These are phyloP conservation scores for Penicillium canescens DNA, from an alignment of 495 filamentous ascomycete species.

Conservation along the genomic window DNA sequence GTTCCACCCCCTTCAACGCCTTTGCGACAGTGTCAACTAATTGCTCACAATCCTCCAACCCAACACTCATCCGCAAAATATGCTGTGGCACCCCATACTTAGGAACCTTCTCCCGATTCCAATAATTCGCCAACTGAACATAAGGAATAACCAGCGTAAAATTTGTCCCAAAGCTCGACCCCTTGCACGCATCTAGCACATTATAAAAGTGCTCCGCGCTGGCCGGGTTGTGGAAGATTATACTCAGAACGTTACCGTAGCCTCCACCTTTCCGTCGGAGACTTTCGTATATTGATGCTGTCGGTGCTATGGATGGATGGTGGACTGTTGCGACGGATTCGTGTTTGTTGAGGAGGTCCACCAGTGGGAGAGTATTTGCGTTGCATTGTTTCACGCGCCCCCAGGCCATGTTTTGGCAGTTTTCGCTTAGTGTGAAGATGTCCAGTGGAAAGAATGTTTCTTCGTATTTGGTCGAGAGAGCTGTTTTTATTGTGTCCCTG, in stretches of 20 bases:
- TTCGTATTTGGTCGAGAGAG: not conserved
- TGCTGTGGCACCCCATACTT: conserved; percentile 11
- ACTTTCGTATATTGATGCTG: not conserved
- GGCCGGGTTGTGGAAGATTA: not conserved
- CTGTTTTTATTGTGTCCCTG: not conserved
- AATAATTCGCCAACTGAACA: conserved; percentile 5
- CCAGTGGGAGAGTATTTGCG: not conserved
- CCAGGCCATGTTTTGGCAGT: too few relatives aligned
- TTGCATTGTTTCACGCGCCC: not conserved
- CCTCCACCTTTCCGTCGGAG: not conserved
- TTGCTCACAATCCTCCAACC: conserved; percentile 7
- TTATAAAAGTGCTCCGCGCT: conserved; percentile 16
- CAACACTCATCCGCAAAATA: conserved; percentile 18
- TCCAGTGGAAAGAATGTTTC: not conserved
- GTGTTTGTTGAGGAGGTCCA: not conserved
- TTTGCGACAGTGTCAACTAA: not conserved
- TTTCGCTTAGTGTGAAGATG: not conserved
- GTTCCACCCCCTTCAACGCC: not conserved
- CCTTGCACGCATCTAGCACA: conserved; percentile 13
- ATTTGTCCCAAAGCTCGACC: conserved; percentile 20
- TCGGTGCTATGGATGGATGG: not conserved
- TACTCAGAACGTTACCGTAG: not conserved
- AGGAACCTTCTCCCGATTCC: conserved; percentile 1
- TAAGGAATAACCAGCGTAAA: conserved; percentile 17
- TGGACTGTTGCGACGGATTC: not conserved